Percentiles rank a stretch among this genome's conserved stretches.
Evolutionary conservation across 208 protist species (phyloP).

Genomic region (Crithidia expoeki): DNA sequence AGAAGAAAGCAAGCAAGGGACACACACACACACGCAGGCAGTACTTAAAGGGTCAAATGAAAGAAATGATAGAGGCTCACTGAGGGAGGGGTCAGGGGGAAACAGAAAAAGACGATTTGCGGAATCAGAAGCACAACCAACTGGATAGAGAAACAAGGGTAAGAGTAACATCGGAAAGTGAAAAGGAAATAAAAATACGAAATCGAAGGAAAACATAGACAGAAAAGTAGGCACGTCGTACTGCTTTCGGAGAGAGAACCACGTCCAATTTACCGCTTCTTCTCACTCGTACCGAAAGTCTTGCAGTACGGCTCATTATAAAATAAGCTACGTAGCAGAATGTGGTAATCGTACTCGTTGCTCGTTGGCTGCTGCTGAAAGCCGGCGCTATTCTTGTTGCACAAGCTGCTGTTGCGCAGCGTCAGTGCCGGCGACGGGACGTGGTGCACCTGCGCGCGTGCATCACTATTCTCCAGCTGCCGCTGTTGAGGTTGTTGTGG

Average conservation of each 20-base stretch:
- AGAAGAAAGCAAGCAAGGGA: not conserved
- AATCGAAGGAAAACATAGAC: not conserved
- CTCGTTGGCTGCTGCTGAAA: conserved; percentile 3
- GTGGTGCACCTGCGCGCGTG: not conserved
- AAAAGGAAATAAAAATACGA: too few relatives aligned
- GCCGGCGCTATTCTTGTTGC: not conserved
- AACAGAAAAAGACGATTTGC: not conserved
- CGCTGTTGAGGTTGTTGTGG: not conserved
- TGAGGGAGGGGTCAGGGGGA: not conserved
- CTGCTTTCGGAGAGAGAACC: too few relatives aligned
- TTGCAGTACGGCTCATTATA: conserved; percentile 24
- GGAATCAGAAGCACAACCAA: not conserved
- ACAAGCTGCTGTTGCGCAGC: conserved; percentile 12
- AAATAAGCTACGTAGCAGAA: conserved; percentile 21
- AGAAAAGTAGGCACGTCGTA: too few relatives aligned
- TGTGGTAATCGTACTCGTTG: conserved; percentile 31
- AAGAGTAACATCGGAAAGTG: not conserved
- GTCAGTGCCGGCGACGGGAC: conserved; percentile 13
- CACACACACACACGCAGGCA: not conserved
- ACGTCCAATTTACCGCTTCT: conserved; percentile 19
- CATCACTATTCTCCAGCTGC: not conserved
- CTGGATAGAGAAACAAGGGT: too few relatives aligned
- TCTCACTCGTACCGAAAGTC: not conserved
- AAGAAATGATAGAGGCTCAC: too few relatives aligned
- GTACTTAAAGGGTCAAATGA: too few relatives aligned